Base-by-base conservation (phyloP, 208 protist genomes). In the Blechomonas ayalai region DNA sequence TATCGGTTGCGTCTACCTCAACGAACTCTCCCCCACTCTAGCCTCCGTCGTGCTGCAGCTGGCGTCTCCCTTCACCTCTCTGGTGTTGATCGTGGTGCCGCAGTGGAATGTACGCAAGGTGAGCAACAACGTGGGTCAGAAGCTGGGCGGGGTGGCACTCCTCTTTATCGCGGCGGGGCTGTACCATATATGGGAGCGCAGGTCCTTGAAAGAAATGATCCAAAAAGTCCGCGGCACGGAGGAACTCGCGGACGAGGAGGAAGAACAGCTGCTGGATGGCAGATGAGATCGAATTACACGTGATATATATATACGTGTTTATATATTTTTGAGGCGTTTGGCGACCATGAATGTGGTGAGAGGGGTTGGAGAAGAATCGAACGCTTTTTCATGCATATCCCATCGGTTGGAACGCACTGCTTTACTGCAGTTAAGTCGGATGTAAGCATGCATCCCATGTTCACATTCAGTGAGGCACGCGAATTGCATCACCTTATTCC, bases 21-120 rank as follows among this genome's bases (percentile, higher is more conserved):
- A 88, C 53, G 77, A 89, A 50, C 66, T 82, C 54, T 86, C 75
- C 38, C 78, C 82, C 8, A 88, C 79, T 15, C 68, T 91, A 32
- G 78, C 75, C 24, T 91, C 82, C 1, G 76, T 91, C 10, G 78
- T 91, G 29, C 44, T 86, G 37, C 82, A 91, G 49, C 62, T 91
- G 6, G 78, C 79, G 1, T 75, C 67, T 1, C 82, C 82, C 13
- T 59, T 91, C 47, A 87, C 82, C 4, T 75, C 78, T 4, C 45
- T 91, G 20, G 33, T 82, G 31, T 66, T 91, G 35, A 63, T 91
- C 24, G 74, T 86, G 42, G 55, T 82, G 24, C 82, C 82, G 19
- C 32, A 62, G 41, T 91, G 82, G 79, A 86, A 91, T 59, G 73
- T 91, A 9, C 78, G 74, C 50, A 48, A 82, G 23, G 71, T 69